Base-by-base conservation (phyloP, 257 asterid genomes). In the Cinchona pubescens region DNA sequence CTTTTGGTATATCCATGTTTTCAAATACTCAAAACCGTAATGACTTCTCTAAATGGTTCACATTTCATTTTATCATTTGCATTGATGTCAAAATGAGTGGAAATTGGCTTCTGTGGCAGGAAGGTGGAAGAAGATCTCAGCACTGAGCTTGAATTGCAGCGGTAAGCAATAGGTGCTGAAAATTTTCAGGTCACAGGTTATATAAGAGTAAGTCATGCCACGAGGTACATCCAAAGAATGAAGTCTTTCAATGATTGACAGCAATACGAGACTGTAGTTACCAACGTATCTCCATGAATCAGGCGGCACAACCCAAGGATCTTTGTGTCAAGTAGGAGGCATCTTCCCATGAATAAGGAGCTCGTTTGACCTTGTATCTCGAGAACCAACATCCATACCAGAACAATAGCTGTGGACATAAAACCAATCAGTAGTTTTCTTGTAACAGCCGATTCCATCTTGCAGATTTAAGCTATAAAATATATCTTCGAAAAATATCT, bases 141-240 rank as follows among this genome's bases (percentile, higher is more conserved):
- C 87, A 87, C 84, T 87, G 99, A 95, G 84, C 98, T 91, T 79
- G 96, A 95, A 59, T 79, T 92, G 83, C 90, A 91, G 85, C n/a
- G n/a, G n/a, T n/a, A n/a, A n/a, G n/a, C n/a, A n/a, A n/a, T n/a
- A n/a, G n/a, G n/a, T 49, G 56, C 55, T 48, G 23, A 48, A 48
- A 48, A 21, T 14, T 48, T 23, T 48, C 55, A 48, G 16, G 7
- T 51, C 59, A 0, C 25, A 51, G 1, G 10, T 27, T 53, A 53
- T 53, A 51, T 6, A 53, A 53, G 27, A 51, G 59, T 19, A 19
- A 29, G 60, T 21, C 60, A 21, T 23, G 60, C 27, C 19, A 7
- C 60, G 23, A 53, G 29, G 3, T 21, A 53, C 7, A 53, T 53
- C 29, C 27, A 53, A 53, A 51, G 2, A 51, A 0, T 19, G 2